A percentile compares a stretch with the other conserved stretches of the same genome.
These are phyloP conservation scores for Xylariaceae sp. DNA, from an alignment of 2,329 filamentous ascomycete species.

Conservation along the genomic window DNA sequence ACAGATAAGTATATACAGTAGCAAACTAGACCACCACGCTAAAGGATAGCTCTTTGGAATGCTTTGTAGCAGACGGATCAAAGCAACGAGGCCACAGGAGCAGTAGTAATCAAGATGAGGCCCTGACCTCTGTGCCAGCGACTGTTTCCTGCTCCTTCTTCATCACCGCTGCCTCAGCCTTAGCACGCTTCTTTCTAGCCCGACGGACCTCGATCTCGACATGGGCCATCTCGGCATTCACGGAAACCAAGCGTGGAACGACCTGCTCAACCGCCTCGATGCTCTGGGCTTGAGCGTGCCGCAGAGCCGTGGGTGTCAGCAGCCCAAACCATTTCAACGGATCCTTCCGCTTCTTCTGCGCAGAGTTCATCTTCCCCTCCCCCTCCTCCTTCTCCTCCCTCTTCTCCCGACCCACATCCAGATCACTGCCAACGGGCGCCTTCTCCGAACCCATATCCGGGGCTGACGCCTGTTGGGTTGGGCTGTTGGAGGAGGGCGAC, in stretches of 20 bases:
- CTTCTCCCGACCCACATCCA: background rate
- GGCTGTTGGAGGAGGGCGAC: background rate
- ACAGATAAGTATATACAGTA: background rate
- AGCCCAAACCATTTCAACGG: slow-evolving; percentile 63
- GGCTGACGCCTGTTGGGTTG: background rate
- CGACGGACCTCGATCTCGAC: slow-evolving; percentile 71
- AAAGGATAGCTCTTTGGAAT: background rate
- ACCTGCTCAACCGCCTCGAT: slow-evolving; percentile 57
- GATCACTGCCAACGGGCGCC: slow-evolving; percentile 3
- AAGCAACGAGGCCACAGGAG: no score
- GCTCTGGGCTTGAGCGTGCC: slow-evolving; percentile 62
- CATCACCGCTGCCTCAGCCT: slow-evolving; percentile 43
- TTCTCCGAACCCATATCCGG: background rate
- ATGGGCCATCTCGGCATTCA: slow-evolving; percentile 63
- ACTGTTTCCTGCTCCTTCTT: slow-evolving; percentile 31
- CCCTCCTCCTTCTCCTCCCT: slow-evolving; percentile 5
- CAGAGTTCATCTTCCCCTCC: slow-evolving; percentile 7
- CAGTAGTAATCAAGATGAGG: slow-evolving; percentile 5
- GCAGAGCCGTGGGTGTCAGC: slow-evolving; percentile 54
- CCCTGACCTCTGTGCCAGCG: slow-evolving; percentile 11
- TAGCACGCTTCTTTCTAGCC: slow-evolving; percentile 57
- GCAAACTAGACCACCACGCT: background rate
- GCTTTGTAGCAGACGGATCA: no score
- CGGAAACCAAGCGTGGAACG: slow-evolving; percentile 58
- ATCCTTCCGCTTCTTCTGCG: slow-evolving; percentile 42